Evolutionary conservation across 2,329 filamentous ascomycete genomes (phyloP).

Genomic region (Phaeosphaeria sp.): DNA sequence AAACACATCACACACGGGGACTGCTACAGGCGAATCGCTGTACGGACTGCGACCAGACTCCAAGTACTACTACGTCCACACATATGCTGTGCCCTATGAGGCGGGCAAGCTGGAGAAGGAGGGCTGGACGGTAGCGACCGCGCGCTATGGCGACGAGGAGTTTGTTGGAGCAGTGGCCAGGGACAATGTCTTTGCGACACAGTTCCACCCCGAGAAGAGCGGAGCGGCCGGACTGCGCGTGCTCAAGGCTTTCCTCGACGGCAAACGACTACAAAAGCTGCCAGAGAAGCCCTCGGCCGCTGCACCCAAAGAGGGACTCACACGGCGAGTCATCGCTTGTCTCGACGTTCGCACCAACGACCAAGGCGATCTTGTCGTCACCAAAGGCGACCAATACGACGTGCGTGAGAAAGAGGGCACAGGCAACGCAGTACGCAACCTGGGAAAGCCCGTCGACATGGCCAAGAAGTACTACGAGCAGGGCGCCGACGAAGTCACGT

Average conservation of each 20-base stretch:
- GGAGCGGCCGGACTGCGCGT: slow-evolving; percentile 86
- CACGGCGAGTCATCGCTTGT: slow-evolving; percentile 92
- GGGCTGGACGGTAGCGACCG: slow-evolving; percentile 93
- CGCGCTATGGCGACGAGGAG: slow-evolving; percentile 83
- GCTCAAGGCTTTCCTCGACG: slow-evolving; percentile 84
- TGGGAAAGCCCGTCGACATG: slow-evolving; percentile 96
- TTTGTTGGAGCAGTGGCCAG: slow-evolving; percentile 91
- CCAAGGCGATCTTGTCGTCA: slow-evolving; percentile 92
- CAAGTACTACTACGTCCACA: slow-evolving; percentile 99
- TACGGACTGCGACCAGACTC: slow-evolving; percentile 81
- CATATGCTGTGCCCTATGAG: slow-evolving; percentile 82
- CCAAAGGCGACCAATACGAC: slow-evolving; percentile 98
- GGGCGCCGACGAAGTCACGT: slow-evolving; percentile 95
- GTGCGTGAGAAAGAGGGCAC: slow-evolving; percentile 83
- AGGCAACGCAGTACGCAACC: slow-evolving; percentile 76
- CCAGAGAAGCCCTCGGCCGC: slow-evolving; percentile 41
- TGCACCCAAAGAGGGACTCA: slow-evolving; percentile 71
- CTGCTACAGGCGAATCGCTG: slow-evolving; percentile 61
- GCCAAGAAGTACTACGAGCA: slow-evolving; percentile 93
- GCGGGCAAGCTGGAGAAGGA: slow-evolving; percentile 76
- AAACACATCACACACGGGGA: slow-evolving; percentile 60
- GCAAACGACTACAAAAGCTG: slow-evolving; percentile 66
- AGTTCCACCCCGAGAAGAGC: slow-evolving; percentile 98
- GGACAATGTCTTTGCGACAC: slow-evolving; percentile 86
- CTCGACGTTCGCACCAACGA: slow-evolving; percentile 96